Conservation (phyloP, 2,329 filamentous ascomycete species). For the Coniochaeta prunicola region DNA sequence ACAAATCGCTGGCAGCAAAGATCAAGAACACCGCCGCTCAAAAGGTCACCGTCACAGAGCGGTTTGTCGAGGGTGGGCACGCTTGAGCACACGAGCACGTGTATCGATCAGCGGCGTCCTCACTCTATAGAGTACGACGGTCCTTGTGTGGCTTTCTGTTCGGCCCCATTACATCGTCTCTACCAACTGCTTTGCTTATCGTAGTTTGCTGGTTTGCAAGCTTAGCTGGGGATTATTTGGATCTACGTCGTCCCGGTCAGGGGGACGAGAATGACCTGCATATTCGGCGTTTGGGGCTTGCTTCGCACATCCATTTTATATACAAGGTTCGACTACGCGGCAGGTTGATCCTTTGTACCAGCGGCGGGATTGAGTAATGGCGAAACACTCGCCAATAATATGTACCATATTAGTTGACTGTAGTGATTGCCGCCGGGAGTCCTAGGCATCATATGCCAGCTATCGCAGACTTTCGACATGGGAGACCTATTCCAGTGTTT, state of each 20-base stretch:
- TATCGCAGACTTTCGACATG: no score
- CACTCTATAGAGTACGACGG: no score
- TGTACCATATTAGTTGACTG: no score
- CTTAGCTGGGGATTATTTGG: not conserved
- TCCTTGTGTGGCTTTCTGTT: no score
- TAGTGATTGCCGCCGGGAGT: no score
- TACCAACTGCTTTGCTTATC: not conserved
- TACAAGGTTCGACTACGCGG: not conserved
- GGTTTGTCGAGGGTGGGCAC: conserved; percentile 18
- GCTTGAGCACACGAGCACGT: no score
- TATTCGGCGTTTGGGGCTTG: conserved; percentile 1
- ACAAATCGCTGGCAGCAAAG: conserved; percentile 61
- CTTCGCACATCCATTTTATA: not conserved
- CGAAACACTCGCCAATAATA: no score
- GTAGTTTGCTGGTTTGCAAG: not conserved
- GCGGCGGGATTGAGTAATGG: no score
- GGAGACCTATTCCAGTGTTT: no score
- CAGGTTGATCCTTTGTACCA: not conserved
- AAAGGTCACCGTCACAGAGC: conserved; percentile 45
- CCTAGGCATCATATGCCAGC: no score
- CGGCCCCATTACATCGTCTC: not conserved
- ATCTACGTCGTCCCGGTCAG: not conserved
- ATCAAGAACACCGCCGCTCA: conserved; percentile 69
- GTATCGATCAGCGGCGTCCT: no score
- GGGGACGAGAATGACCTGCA: not conserved